Percentiles rank a stretch among this genome's conserved stretches.
Evolutionary conservation across 805 yeast species (phyloP).

Genomic region (Candida maesae): DNA sequence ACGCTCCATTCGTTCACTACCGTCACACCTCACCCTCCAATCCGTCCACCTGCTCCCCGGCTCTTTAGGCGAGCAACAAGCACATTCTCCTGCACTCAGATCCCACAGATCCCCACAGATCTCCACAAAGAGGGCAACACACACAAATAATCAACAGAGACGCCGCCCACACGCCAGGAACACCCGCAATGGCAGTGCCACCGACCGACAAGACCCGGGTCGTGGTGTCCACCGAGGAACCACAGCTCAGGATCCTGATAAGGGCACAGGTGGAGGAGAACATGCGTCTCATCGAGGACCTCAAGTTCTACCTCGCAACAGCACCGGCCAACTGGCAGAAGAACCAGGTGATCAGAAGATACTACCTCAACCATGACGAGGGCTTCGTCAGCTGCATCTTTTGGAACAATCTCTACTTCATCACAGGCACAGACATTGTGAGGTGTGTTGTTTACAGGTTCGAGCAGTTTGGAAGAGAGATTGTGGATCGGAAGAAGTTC

Average conservation of each 20-base stretch:
- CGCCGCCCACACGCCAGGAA: too few relatives aligned
- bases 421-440: slow-evolving; percentile 96
- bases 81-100: too few relatives aligned
- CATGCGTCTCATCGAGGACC: slow-evolving; percentile 62
- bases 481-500: slow-evolving; percentile 85
- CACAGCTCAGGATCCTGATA: slow-evolving; percentile 8
- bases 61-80: too few relatives aligned
- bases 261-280: slow-evolving; percentile 43
- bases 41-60: too few relatives aligned
- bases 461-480: slow-evolving; percentile 83
- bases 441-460: slow-evolving; percentile 86
- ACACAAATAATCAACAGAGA: too few relatives aligned
- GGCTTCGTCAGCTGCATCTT: slow-evolving; percentile 89
- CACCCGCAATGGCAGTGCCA: too few relatives aligned
- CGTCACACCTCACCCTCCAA: too few relatives aligned
- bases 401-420: slow-evolving; percentile 86
- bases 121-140: too few relatives aligned
- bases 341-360: slow-evolving; percentile 81
- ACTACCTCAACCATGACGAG: slow-evolving; percentile 81
- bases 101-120: too few relatives aligned
- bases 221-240: slow-evolving; percentile 4
- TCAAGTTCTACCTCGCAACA: slow-evolving; percentile 82
- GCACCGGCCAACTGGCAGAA: slow-evolving; percentile 96
- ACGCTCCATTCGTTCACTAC: too few relatives aligned
- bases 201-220: slow-evolving; percentile 7